phyloP scores from a whole-genome alignment of 2,329 filamentous ascomycete genomes.

The Xylariaceae sp. region DNA sequence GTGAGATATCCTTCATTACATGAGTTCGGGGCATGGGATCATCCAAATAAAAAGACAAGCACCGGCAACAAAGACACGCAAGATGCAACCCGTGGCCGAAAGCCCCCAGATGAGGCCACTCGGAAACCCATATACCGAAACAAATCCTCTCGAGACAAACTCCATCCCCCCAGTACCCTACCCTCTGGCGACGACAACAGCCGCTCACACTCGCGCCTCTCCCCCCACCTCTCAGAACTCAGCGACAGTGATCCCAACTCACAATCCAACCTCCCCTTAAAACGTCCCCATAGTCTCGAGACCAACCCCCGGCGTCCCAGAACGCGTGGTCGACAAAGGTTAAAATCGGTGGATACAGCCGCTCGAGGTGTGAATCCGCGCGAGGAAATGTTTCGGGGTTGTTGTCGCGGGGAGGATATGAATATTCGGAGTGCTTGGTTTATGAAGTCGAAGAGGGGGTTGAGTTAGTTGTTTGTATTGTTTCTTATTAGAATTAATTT shows the following conservation, averaged over 20 bases:
- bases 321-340: constrained; percentile 8
- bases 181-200: not conserved
- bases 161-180: not conserved
- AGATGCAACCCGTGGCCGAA: not conserved
- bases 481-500: not conserved
- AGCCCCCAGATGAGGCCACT: not conserved
- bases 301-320: not conserved
- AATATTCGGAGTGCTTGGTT: constrained; percentile 13
- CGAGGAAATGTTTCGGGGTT: constrained; percentile 6
- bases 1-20: not conserved
- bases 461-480: not conserved
- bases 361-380: constrained; percentile 10
- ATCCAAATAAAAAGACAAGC: not conserved
- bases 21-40: not conserved
- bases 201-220: not conserved
- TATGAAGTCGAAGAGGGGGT: constrained; percentile 6
- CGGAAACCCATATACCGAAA: not conserved
- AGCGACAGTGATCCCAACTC: not conserved
- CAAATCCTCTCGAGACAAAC: not conserved
- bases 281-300: not conserved
- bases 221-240: not conserved
- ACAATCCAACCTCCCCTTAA: not conserved
- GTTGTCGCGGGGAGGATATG: constrained; percentile 3
- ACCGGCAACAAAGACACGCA: too few species aligned
- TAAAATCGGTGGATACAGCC: not conserved